phyloP scores from a whole-genome alignment of 768 basidiomycete genomes.

The Melanogaster broomeanus region DNA sequence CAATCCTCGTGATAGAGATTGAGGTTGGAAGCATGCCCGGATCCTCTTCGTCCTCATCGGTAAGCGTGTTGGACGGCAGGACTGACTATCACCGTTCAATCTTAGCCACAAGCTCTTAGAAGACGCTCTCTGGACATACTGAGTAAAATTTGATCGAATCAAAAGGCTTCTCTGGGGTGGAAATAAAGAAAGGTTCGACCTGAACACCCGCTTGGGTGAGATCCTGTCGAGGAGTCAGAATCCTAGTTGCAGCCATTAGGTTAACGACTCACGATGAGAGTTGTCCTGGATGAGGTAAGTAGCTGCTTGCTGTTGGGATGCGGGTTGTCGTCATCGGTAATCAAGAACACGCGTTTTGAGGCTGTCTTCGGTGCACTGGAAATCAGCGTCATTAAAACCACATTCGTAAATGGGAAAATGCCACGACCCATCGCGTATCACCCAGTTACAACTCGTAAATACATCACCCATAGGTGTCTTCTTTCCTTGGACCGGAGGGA shows the following conservation, averaged over 20 bases:
- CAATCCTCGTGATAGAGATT: slow-evolving; percentile 74
- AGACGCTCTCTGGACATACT: slow-evolving; percentile 41
- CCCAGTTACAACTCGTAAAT: slow-evolving; percentile 88
- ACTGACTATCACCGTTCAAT: slow-evolving; percentile 47
- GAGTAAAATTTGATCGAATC: slow-evolving; percentile 77
- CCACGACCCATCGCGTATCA: slow-evolving; percentile 80
- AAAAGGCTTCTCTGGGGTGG: slow-evolving; percentile 64
- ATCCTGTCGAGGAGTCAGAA: slow-evolving; percentile 52
- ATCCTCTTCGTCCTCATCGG: slow-evolving; percentile 51
- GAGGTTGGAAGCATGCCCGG: slow-evolving; percentile 61
- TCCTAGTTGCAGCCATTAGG: neutral
- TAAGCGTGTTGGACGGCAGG: slow-evolving; percentile 50
- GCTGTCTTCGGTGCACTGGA: slow-evolving; percentile 81
- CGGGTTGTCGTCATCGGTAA: slow-evolving; percentile 70
- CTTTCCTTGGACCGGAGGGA: slow-evolving; percentile 59
- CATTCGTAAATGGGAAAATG: slow-evolving; percentile 12
- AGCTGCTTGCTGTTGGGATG: slow-evolving; percentile 58
- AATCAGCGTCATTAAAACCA: neutral
- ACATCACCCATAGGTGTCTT: slow-evolving; percentile 84
- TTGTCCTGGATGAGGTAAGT: slow-evolving; percentile 69
- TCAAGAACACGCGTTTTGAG: slow-evolving; percentile 89
- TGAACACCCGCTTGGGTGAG: slow-evolving; percentile 75
- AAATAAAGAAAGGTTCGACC: slow-evolving; percentile 90
- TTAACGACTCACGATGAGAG: slow-evolving; percentile 54
- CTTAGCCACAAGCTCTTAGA: slow-evolving; percentile 8